Evolutionary conservation across 2,329 filamentous ascomycete genomes (phyloP).

Genomic region (Chaetomium strumarium): DNA sequence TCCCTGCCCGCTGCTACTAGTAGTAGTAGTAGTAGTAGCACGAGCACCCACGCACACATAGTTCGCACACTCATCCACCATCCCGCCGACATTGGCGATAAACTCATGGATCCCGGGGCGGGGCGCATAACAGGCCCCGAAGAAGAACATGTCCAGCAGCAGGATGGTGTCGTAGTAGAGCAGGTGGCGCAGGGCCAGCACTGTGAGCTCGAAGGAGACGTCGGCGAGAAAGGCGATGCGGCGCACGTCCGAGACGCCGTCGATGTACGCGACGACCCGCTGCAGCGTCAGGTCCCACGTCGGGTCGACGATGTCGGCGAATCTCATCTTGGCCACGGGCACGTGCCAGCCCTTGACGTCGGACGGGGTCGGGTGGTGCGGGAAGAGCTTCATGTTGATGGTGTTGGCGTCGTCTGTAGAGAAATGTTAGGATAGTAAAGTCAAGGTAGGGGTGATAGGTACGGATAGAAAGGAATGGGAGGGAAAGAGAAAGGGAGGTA

Average conservation of each 20-base stretch:
- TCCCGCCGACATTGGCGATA: constrained; percentile 61
- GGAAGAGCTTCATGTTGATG: constrained; percentile 93
- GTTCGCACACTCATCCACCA: constrained; percentile 80
- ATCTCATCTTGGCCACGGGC: constrained; percentile 67
- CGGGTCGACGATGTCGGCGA: constrained; percentile 56
- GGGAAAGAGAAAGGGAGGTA: too few relatives aligned
- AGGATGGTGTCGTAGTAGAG: constrained; percentile 89
- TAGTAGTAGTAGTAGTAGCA: too few relatives aligned
- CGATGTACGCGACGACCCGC: constrained; percentile 77
- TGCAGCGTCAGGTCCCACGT: constrained; percentile 73
- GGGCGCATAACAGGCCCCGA: constrained; percentile 82
- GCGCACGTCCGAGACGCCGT: constrained; percentile 84
- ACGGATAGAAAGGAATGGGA: neutral
- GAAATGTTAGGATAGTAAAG: constrained; percentile 7
- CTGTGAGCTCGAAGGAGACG: constrained; percentile 79
- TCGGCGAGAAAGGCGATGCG: constrained; percentile 81
- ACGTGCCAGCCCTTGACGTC: constrained; percentile 85
- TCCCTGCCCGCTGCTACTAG: neutral
- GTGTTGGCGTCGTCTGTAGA: constrained; percentile 81
- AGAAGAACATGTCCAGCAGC: constrained; percentile 92
- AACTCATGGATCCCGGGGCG: constrained; percentile 75
- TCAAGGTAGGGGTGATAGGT: constrained; percentile 12
- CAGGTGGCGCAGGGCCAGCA: constrained; percentile 80
- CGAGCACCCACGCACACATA: constrained; percentile 59
- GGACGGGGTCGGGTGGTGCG: constrained; percentile 69